Evolutionary conservation across 495 filamentous ascomycete genomes (phyloP).

Genomic region (Aspergillus steynii): DNA sequence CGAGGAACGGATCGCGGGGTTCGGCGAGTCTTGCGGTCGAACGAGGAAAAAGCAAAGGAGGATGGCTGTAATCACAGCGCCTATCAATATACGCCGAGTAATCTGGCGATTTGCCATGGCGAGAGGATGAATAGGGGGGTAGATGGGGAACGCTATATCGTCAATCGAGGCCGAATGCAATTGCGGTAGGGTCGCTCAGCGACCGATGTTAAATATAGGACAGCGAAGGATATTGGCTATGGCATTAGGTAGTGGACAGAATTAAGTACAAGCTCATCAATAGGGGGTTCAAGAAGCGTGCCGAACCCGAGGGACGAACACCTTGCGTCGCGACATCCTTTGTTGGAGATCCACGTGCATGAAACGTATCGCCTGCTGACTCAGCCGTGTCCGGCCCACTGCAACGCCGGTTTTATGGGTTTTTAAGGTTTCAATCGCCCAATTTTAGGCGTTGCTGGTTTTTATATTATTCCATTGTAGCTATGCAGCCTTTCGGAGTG

Average conservation of each 20-base stretch:
- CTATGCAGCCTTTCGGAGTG: no score
- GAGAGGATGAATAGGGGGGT: slow-evolving; percentile 7
- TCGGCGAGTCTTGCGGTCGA: slow-evolving; percentile 41
- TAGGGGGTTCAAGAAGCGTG: background rate
- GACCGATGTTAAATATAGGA: background rate
- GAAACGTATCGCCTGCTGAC: background rate
- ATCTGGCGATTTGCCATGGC: slow-evolving; percentile 47
- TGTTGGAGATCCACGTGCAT: background rate
- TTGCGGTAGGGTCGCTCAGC: background rate
- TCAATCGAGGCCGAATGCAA: background rate
- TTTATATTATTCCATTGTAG: no score
- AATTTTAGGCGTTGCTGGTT: no score
- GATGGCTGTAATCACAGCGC: slow-evolving; percentile 34
- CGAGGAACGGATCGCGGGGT: slow-evolving; percentile 44
- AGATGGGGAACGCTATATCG: background rate
- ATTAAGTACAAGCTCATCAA: background rate
- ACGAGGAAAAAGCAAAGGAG: slow-evolving; percentile 45
- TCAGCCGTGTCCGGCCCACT: background rate
- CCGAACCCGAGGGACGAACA: background rate
- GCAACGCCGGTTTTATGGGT: no score
- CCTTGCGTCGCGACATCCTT: background rate
- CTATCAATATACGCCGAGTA: slow-evolving; percentile 41
- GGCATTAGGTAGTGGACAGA: background rate
- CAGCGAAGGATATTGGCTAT: background rate
- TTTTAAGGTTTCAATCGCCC: no score